Evolutionary conservation across 495 filamentous ascomycete species (phyloP).

Genomic region (Penicillium coprophilum): DNA sequence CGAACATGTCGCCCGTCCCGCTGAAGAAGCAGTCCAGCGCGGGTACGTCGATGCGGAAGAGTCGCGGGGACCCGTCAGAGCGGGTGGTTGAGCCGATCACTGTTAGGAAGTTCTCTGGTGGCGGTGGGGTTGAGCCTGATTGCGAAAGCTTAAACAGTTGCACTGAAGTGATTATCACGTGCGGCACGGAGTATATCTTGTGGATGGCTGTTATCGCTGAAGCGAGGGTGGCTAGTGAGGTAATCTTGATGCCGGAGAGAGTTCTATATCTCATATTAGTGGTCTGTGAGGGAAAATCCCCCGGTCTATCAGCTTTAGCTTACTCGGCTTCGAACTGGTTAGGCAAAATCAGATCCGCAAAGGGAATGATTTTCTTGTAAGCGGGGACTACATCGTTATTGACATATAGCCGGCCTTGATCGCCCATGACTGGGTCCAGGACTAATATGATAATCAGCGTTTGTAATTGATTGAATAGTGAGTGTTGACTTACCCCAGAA

Average conservation of each 20-base stretch:
- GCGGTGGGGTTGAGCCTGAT: slow-evolving; percentile 40
- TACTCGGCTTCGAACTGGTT: slow-evolving; percentile 98
- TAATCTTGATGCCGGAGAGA: slow-evolving; percentile 79
- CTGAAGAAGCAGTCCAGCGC: slow-evolving; percentile 89
- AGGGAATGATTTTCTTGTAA: slow-evolving; percentile 73
- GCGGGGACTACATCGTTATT: slow-evolving; percentile 83
- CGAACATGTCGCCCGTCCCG: slow-evolving; percentile 98
- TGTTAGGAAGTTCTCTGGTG: slow-evolving; percentile 55
- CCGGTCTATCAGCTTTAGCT: slow-evolving; percentile 32
- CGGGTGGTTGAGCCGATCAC: slow-evolving; percentile 75
- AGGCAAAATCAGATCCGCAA: slow-evolving; percentile 89
- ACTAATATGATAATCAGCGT: slow-evolving; percentile 43
- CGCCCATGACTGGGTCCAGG: slow-evolving; percentile 98
- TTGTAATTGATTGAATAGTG: neutral
- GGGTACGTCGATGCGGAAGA: slow-evolving; percentile 82
- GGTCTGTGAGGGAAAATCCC: too few relatives aligned
- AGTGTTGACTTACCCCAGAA: slow-evolving; percentile 70
- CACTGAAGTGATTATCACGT: slow-evolving; percentile 91
- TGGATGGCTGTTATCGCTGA: slow-evolving; percentile 77
- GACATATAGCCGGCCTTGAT: slow-evolving; percentile 88
- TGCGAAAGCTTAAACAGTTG: slow-evolving; percentile 44
- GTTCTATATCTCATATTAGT: slow-evolving; percentile 49
- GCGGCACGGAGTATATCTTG: slow-evolving; percentile 71
- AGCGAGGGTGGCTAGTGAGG: slow-evolving; percentile 67
- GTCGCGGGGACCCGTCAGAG: slow-evolving; percentile 62